Evolutionary conservation across 192 early-diverging fungal species (phyloP).

Genomic region (Entomortierella lignicola): DNA sequence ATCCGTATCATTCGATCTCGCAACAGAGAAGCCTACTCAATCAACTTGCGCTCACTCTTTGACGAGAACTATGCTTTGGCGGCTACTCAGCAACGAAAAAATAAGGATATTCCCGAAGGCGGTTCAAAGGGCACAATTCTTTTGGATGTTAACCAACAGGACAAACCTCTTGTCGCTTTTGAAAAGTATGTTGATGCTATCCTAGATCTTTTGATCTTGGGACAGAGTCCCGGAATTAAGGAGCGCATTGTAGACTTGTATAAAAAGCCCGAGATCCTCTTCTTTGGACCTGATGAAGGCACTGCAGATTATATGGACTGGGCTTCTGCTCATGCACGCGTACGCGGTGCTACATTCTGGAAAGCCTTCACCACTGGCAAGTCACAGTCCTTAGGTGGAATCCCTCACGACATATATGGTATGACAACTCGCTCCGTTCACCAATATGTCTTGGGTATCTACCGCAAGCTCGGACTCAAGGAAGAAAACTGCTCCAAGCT

Average conservation of each 20-base stretch:
- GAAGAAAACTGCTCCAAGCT: slow-evolving; percentile 91
- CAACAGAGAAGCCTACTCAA: slow-evolving; percentile 95
- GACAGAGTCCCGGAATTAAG: slow-evolving; percentile 95
- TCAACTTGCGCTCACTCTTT: slow-evolving; percentile 95
- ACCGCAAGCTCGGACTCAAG: slow-evolving; percentile 82
- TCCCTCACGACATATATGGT: slow-evolving; percentile 97
- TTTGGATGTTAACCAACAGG: slow-evolving; percentile 51
- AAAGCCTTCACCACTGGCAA: slow-evolving; percentile 99
- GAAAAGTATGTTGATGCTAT: slow-evolving; percentile 51
- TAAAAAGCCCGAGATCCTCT: slow-evolving; percentile 94
- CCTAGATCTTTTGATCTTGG: slow-evolving; percentile 90
- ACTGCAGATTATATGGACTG: slow-evolving; percentile 99
- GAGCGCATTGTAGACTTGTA: slow-evolving; percentile 93
- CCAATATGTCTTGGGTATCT: slow-evolving; percentile 98
- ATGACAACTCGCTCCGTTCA: slow-evolving; percentile 99
- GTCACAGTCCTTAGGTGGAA: slow-evolving; percentile 93
- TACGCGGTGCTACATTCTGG: slow-evolving; percentile 94
- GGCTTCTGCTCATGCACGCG: slow-evolving; percentile 94
- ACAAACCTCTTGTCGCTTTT: slow-evolving; percentile 45
- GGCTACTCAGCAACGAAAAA: slow-evolving; percentile 97
- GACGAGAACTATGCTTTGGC: slow-evolving; percentile 99
- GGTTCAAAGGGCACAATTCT: slow-evolving; percentile 97
- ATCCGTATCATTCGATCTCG: slow-evolving; percentile 98
- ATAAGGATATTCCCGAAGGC: slow-evolving; percentile 99
- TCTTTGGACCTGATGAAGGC: slow-evolving; percentile 72